Percentiles rank a stretch among this genome's conserved stretches.
These are phyloP conservation scores for Cryptococcus sp. DNA, from an alignment of 1,284 basidiomycete species.

Conservation along the genomic window DNA sequence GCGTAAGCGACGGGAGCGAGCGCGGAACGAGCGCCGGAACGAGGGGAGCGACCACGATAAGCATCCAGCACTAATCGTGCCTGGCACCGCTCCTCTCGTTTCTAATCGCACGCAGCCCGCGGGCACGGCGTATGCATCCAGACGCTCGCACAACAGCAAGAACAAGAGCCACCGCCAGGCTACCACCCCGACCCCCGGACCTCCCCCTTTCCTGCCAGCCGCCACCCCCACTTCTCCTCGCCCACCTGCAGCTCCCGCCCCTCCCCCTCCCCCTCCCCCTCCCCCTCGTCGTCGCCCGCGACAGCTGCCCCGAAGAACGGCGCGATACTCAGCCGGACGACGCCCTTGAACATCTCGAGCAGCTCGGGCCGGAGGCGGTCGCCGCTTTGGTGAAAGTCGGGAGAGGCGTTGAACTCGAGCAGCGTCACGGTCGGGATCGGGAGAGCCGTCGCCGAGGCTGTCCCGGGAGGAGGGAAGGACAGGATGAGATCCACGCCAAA, in stretches of 20 bases:
- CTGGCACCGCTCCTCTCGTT: no score
- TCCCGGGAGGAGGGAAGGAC: conserved; percentile 52
- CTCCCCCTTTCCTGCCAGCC: conserved; percentile 42
- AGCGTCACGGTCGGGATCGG: conserved; percentile 61
- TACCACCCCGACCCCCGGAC: conserved; percentile 26
- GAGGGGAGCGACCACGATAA: no score
- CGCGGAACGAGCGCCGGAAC: no score
- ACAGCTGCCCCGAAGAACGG: conserved; percentile 55
- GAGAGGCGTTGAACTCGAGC: conserved; percentile 91
- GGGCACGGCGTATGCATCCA: no score
- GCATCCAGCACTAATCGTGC: no score
- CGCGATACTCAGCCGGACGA: conserved; percentile 64
- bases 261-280: conserved; percentile 14
- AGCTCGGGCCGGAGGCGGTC: conserved; percentile 69
- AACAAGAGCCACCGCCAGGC: background rate
- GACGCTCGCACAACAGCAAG: background rate
- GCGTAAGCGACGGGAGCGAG: no score
- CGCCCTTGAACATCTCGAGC: conserved; percentile 72
- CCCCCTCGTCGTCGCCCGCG: conserved; percentile 10
- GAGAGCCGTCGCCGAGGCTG: conserved; percentile 41
- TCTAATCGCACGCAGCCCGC: no score
- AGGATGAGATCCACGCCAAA: conserved; percentile 91
- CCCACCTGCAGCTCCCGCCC: conserved; percentile 32
- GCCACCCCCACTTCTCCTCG: conserved; percentile 43
- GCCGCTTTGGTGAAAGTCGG: conserved; percentile 92